Evolutionary conservation across 2,329 filamentous ascomycete species (phyloP), one percentile per base, ranked within the genome.

Genomic region (Colletotrichum endophyticum): DNA sequence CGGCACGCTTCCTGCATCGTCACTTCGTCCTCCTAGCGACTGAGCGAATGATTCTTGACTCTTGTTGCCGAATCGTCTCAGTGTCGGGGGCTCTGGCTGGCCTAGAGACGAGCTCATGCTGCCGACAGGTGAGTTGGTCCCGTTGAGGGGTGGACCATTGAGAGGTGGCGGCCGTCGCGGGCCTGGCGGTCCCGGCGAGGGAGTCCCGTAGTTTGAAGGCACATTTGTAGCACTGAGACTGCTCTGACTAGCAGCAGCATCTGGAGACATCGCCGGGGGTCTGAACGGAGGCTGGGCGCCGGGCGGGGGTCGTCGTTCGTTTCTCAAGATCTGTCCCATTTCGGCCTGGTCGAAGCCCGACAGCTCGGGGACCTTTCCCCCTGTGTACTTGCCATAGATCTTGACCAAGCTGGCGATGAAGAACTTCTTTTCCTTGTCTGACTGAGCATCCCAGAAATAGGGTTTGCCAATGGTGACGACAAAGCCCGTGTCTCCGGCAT

Each of bases 391-490:
- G 81, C 93, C 93, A 84, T 95, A 99, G 79, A 99, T 98, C 85
- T 99, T 99, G 82, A 99, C 92, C 80, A 99, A 87, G 84, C 96
- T 98, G 39, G 95, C 96, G 81, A 99, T 97, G 85, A 99, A 99
- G 86, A 99, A 99, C 83, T 98, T 96, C 89, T 98, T 99, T 86
- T 99, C 97, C 87, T 98, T 98, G 70, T 95, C 91, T 1, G 95
- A 97, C 79, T 95, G 93, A 39, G 97, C 96, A 84, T 98, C 93
- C 97, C 97, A 99, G 84, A 97, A 99, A 86, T 99, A 99, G 0
- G 96, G 95, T 84, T 99, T 99, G 30, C 94, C 94, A 32, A 99
- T 91, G 2, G 94, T 97, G 67, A 99, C 95, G 30, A 94, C 89
- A 82, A 99, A 99, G 19, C 97, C 97, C 61, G 92, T 92, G 73